A percentile compares a stretch with the other conserved stretches of the same genome.
Conservation (phyloP, 176 grass and related monocot genomes). For the Tillandsia leiboldiana region DNA sequence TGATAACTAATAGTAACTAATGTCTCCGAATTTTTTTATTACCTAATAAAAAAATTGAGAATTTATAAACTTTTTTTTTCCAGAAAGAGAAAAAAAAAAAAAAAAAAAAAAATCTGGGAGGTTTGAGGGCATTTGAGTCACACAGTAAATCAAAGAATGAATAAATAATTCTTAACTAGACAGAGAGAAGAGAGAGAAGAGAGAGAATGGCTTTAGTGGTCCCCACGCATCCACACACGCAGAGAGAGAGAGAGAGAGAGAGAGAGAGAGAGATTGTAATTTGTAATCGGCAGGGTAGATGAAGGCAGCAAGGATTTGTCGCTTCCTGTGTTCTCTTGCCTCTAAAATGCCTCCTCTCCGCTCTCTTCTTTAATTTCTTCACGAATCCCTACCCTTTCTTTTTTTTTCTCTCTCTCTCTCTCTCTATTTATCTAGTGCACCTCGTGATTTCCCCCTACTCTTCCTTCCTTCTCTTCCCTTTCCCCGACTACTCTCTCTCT, state of each 20-base stretch:
- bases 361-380: constrained; percentile 32
- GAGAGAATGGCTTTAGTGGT: background rate
- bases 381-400: constrained; percentile 21
- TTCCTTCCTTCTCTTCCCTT: constrained; percentile 16
- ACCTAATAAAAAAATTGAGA: no score
- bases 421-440: background rate
- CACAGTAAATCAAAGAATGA: background rate
- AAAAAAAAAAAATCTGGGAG: background rate
- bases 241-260: constrained; percentile 7
- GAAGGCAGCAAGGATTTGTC: constrained; percentile 34
- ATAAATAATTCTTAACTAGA: background rate
- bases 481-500: background rate
- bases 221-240: background rate
- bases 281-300: background rate
- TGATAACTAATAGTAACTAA: no score
- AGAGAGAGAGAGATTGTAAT: background rate
- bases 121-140: background rate
- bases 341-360: constrained; percentile 46
- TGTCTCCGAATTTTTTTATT: no score
- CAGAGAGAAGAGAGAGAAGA: background rate
- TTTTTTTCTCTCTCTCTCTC: background rate
- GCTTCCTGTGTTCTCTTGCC: constrained; percentile 17
- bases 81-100: no score
- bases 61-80: no score
- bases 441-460: background rate